Evolutionary conservation across 805 yeast genomes (phyloP).

Genomic region (Cyberlindnera saturnus): DNA sequence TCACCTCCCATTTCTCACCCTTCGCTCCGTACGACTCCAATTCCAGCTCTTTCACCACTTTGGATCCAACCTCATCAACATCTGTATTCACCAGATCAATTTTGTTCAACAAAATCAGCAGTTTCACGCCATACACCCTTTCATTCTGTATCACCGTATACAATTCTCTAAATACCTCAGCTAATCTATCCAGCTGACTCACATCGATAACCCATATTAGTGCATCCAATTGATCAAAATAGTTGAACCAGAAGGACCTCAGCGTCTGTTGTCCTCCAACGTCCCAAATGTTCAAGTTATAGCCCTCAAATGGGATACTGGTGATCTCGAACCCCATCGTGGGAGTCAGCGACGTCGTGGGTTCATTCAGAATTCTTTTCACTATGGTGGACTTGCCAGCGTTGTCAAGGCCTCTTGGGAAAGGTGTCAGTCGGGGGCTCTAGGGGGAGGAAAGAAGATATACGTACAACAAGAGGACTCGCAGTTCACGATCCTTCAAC

Average conservation of each 20-base stretch:
- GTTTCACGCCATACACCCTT: conserved; percentile 58
- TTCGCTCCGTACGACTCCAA: conserved; percentile 7
- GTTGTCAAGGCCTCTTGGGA: conserved; percentile 65
- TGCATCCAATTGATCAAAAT: conserved; percentile 63
- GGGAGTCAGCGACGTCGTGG: conserved; percentile 59
- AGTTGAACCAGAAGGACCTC: conserved; percentile 89
- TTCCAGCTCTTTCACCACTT: conserved; percentile 7
- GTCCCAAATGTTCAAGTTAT: conserved; percentile 65
- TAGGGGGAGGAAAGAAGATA: background rate
- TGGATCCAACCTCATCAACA: conserved; percentile 9
- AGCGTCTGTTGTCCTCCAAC: conserved; percentile 86
- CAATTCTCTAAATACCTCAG: conserved; percentile 63
- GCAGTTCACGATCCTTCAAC: conserved; percentile 67
- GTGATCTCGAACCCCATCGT: conserved; percentile 87
- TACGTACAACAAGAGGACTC: conserved; percentile 52
- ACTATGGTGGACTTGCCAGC: conserved; percentile 89
- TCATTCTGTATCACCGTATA: conserved; percentile 50
- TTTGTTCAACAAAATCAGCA: conserved; percentile 72
- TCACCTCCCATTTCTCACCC: conserved; percentile 11
- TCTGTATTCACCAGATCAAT: conserved; percentile 45
- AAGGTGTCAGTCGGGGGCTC: background rate
- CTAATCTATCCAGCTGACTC: conserved; percentile 48
- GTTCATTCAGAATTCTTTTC: conserved; percentile 44
- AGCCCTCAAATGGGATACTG: conserved; percentile 38
- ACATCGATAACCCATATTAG: conserved; percentile 86